These are phyloP conservation scores for Tricholoma bakamatsutake DNA, from an alignment of 768 basidiomycete species.

Conservation along the genomic window DNA sequence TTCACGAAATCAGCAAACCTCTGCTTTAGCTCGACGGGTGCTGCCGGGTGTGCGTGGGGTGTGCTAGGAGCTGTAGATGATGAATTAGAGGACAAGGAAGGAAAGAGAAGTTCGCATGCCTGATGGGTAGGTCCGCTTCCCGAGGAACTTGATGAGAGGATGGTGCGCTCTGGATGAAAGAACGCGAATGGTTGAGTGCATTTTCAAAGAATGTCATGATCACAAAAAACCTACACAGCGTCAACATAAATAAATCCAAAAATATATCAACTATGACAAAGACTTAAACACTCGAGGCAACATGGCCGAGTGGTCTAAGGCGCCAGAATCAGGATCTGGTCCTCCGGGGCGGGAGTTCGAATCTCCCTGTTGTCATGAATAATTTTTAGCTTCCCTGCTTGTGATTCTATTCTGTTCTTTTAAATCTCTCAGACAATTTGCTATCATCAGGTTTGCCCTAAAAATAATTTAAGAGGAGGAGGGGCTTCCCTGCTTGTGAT, in stretches of 20 bases:
- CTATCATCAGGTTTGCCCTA: too few species aligned
- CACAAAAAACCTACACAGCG: too few species aligned
- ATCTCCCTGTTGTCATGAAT: slow-evolving; percentile 13
- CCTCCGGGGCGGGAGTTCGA: slow-evolving; percentile 16
- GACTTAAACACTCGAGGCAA: too few species aligned
- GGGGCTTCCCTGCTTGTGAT: too few species aligned
- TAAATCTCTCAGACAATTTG: too few species aligned
- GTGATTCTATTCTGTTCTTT: too few species aligned
- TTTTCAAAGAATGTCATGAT: slow-evolving; percentile 4
- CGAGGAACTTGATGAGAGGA: slow-evolving; percentile 60
- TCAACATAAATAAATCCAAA: too few species aligned
- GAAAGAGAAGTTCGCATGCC: slow-evolving; percentile 10
- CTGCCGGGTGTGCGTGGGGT: slow-evolving; percentile 58
- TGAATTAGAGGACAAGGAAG: not conserved
- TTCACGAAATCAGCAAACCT: slow-evolving; percentile 40
- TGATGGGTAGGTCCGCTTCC: slow-evolving; percentile 48
- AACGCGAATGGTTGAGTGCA: slow-evolving; percentile 30
- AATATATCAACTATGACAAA: not conserved
- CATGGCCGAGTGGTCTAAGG: slow-evolving; percentile 55
- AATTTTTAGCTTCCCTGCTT: not conserved
- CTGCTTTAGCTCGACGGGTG: slow-evolving; percentile 55
- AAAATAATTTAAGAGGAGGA: too few species aligned
- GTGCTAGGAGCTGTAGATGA: slow-evolving; percentile 25
- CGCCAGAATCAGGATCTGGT: slow-evolving; percentile 41
- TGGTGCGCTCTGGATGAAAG: slow-evolving; percentile 40